These are phyloP conservation scores for Amanita phalloides DNA, from an alignment of 768 basidiomycete species.

Conservation along the genomic window DNA sequence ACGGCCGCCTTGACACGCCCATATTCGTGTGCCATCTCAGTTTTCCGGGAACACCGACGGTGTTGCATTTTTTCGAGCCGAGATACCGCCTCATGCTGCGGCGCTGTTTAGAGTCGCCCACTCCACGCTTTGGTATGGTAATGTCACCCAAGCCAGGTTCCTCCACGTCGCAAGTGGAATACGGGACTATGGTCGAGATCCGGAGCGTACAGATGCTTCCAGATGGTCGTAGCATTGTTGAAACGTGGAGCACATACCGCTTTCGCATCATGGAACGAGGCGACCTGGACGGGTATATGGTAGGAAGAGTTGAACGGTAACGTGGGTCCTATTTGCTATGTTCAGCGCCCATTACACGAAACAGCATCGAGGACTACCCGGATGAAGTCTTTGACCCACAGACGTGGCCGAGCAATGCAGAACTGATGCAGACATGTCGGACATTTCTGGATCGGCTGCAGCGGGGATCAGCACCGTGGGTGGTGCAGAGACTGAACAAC, in stretches of 20 bases:
- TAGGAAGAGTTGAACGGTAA: slow-evolving; percentile 65
- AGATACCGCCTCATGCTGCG: slow-evolving; percentile 94
- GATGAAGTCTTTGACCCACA: slow-evolving; percentile 18
- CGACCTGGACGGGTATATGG: slow-evolving; percentile 81
- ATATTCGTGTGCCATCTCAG: slow-evolving; percentile 85
- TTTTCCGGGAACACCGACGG: slow-evolving; percentile 86
- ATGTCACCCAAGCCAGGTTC: slow-evolving; percentile 46
- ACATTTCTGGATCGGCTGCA: slow-evolving; percentile 34
- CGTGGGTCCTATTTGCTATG: not conserved
- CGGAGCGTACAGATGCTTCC: slow-evolving; percentile 74
- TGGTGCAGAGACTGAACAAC: slow-evolving; percentile 75
- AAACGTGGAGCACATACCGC: slow-evolving; percentile 50
- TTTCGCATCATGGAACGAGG: slow-evolving; percentile 85
- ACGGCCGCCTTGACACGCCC: slow-evolving; percentile 75
- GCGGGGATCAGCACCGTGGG: slow-evolving; percentile 82
- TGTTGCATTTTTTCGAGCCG: slow-evolving; percentile 91
- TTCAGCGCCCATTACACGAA: not conserved
- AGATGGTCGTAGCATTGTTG: slow-evolving; percentile 84
- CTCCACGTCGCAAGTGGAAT: slow-evolving; percentile 41
- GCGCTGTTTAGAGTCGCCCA: slow-evolving; percentile 72
- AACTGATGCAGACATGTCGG: slow-evolving; percentile 38
- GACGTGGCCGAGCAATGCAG: slow-evolving; percentile 30
- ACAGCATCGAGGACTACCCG: slow-evolving; percentile 24
- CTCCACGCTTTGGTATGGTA: slow-evolving; percentile 89
- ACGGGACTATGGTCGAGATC: slow-evolving; percentile 92